Evolutionary conservation across 345 rosid species (phyloP), one percentile per base, ranked within the genome.

Genomic region (Ceriops zippeliana): DNA sequence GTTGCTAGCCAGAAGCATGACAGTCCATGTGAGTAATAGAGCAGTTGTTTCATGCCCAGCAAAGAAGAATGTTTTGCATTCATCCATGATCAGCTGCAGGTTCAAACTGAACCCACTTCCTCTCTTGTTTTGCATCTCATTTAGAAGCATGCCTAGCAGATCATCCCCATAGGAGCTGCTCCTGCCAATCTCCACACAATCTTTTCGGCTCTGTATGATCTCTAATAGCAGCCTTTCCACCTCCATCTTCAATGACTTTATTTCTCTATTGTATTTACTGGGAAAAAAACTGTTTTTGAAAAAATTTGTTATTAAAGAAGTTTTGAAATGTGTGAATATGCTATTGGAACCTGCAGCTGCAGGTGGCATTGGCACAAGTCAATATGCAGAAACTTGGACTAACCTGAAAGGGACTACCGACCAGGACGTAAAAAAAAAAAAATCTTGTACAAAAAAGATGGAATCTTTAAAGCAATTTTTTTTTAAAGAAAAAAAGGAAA

Each of bases 41-140:
- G 99, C 82, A 3, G 98, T 95, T 16, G 99, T 91, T 78, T 95
- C 99, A 64, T 95, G 98, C 42, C 99, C 99, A 7, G 97, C 93
- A 63, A 95, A 95, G 83, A 92, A 92, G 82, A 95, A 91, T 34
- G 99, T 95, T 58, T 95, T 95, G 86, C 96, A 90, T 63, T 92
- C 98, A 62, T 95, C 99, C 99, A 95, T 91, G 52, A 95, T 86
- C 78, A 92, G 49, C 70, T 91, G 99, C n/a, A 86, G 69, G 66
- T 86, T 85, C 49, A 85, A 61, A 61, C 77, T 75, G 52, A 81
- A 80, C 4, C 82, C 86, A 61, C 76, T 74, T 54, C 72, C 27
- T 53, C 52, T 78, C 66, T 83, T 83, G 15, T 78, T 85, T 54
- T 90, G 86, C 93, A 86, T 89, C 58, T 90, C 96, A 66, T 87